Base-by-base conservation (phyloP, 1,139 yeast genomes). In the Candida labiduridarum region DNA sequence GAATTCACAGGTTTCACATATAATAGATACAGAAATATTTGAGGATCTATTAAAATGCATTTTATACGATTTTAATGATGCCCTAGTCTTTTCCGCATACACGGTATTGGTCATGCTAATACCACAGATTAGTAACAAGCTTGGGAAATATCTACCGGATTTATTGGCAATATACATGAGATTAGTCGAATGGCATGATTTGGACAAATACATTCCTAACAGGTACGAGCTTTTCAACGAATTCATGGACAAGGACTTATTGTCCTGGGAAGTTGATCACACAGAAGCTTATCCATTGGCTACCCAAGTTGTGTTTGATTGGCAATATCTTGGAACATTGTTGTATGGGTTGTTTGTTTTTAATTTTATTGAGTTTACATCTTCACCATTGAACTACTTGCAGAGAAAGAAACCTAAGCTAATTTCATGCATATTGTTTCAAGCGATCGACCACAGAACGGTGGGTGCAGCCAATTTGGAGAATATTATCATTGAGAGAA, bases 271-370 rank as follows among this genome's bases (percentile, higher is more conserved):
- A 11, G 48, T 58, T 6, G 56, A 61, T 4, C 31, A 41, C 4
- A 47, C 49, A 14, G 59, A 57, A 16, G 41, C 48, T 11, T 51
- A 47, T 25, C 40, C 46, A 4, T 35, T 48, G 2, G 49, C 52
- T 0, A 44, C 57, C n/a, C 57, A 55, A 44, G 35, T 50, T 19
- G 60, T 59, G 8, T 55, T 63, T 44, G 64, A 65, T 50, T 53
- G 59, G 43, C 62, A 57, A 44, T 61, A 69, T 52, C 59, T 67
- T 16, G 63, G 65, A 45, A 76, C 84, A 0, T 66, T 81, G 34
- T 60, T 85, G 2, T 85, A 85, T 57, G 90, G 88, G 0, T 61
- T 85, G n/a, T 85, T 76, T 56, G 89, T 90, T 0, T 65, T 72
- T 30, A 80, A 82, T 56, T 63, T 83, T 3, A 59, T 76, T 34